Conservation (phyloP, 768 basidiomycete species). For the Pisolithus microcarpus region DNA sequence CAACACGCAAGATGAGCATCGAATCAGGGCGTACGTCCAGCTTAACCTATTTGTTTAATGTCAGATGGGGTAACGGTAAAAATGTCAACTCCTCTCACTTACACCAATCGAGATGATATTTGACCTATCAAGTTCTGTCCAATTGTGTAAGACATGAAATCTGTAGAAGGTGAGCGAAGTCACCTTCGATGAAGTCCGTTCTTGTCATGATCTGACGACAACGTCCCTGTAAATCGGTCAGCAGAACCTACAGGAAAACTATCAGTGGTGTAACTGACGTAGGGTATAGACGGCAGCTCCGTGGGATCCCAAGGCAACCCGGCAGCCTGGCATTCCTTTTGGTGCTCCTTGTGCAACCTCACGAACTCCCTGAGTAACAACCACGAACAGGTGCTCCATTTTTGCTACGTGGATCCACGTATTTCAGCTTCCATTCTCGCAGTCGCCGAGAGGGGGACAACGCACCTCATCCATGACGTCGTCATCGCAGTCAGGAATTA, state of each 20-base stretch:
- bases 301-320: conserved; percentile 36
- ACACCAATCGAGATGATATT: conserved; percentile 80
- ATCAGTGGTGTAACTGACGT: conserved; percentile 30
- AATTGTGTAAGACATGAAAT: background rate
- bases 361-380: conserved; percentile 70
- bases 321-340: conserved; percentile 35
- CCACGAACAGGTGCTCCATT: conserved; percentile 81
- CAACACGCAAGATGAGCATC: conserved; percentile 66
- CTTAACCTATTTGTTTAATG: conserved; percentile 40
- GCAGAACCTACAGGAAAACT: background rate
- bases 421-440: background rate
- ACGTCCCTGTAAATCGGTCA: conserved; percentile 40
- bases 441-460: conserved; percentile 4
- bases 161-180: conserved; percentile 9
- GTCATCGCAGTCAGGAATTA: conserved; percentile 79
- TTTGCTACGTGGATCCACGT: conserved; percentile 42
- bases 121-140: conserved; percentile 52
- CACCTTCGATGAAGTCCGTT: conserved; percentile 75
- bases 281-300: conserved; percentile 57
- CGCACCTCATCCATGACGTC: conserved; percentile 84
- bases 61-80: background rate
- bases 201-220: conserved; percentile 81
- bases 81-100: conserved; percentile 16
- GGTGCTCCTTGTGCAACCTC: conserved; percentile 45
- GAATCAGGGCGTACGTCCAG: conserved; percentile 80